Base-by-base conservation (phyloP, 257 asterid species). In the Capsicum pubescens region DNA sequence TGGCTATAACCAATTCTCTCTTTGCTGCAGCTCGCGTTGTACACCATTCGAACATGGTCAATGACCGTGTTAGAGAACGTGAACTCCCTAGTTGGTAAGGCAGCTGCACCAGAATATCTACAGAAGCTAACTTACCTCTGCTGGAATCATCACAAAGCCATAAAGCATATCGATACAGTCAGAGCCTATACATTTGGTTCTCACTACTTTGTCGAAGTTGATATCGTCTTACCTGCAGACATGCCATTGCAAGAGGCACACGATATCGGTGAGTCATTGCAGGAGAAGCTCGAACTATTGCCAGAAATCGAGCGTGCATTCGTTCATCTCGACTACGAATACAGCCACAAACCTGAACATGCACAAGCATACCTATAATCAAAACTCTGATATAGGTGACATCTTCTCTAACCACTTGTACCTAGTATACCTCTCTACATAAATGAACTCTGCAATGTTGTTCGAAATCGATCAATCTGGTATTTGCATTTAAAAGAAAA, bases 31-130 rank as follows among this genome's bases (percentile, higher is more conserved):
- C 85, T 90, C 71, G 90, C 93, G 2, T 12, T 90, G 74, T 90
- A 90, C 83, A 90, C 93, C 56, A 90, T 90, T 80, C 89, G 93
- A 46, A 90, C 93, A 1, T 90, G 93, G 93, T 90, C 91, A 46
- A 80, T 86, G 80, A 90, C 93, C 0, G 93, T 90, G 56, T n/a
- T 90, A 83, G 93, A 90, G 87, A 90, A 90, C 12, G 93, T 90
- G 35, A 89, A 82, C 79, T 90, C 93, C 67, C 93, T 90, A 0
- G 86, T 90, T 2, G 93, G 93, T 70, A 87, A 83, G 84, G 85
- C 93, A 57, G 93, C 93, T 46, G 85, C 93, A 64, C 93, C 93
- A 35, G 93, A 89, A 61, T 90, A 84, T 63, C 78, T 90, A 32
- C 93, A 90, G 52, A 90, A 90, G 84, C 89, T 90, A 82, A 90